A percentile compares a stretch with the other conserved stretches of the same genome.
phyloP scores from a whole-genome alignment of 169 alveolate genomes.

The Ichthyophthirius multifiliis region DNA sequence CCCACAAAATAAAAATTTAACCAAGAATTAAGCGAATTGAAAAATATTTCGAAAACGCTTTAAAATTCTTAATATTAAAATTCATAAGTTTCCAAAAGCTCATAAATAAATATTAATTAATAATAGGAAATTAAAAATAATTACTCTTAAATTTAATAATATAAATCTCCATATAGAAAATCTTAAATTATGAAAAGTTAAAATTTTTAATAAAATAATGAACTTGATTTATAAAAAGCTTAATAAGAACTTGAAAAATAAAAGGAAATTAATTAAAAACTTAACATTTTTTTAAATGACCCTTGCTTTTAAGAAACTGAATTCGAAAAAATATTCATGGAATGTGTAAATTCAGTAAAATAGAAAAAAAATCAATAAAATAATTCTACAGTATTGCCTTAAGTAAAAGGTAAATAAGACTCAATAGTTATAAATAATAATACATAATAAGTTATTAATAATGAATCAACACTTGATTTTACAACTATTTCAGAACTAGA shows the following conservation, averaged over 20 bases:
- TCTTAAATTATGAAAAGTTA: not conserved
- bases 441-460: not conserved
- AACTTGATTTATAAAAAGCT: conserved; percentile 5
- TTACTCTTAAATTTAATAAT: not conserved
- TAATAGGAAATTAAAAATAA: not conserved
- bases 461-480: conserved; percentile 7
- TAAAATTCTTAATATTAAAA: not conserved
- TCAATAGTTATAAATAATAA: not conserved
- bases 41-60: too few relatives aligned
- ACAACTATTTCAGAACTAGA: conserved; percentile 6
- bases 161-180: not conserved
- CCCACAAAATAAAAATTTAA: not conserved
- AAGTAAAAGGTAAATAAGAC: not conserved
- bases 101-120: not conserved
- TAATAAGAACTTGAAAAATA: not conserved
- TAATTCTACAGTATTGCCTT: not conserved
- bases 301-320: conserved; percentile 16
- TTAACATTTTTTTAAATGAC: conserved; percentile 3
- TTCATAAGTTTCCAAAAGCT: not conserved
- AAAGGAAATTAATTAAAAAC: conserved; percentile 10
- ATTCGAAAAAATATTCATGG: conserved; percentile 10
- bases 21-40: not conserved
- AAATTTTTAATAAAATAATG: not conserved
- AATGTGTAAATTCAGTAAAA: not conserved
- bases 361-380: not conserved